Percentiles rank a stretch among this genome's conserved stretches.
Evolutionary conservation across 306 rosid genomes (phyloP).

Genomic region (Astragalus membranaceus): DNA sequence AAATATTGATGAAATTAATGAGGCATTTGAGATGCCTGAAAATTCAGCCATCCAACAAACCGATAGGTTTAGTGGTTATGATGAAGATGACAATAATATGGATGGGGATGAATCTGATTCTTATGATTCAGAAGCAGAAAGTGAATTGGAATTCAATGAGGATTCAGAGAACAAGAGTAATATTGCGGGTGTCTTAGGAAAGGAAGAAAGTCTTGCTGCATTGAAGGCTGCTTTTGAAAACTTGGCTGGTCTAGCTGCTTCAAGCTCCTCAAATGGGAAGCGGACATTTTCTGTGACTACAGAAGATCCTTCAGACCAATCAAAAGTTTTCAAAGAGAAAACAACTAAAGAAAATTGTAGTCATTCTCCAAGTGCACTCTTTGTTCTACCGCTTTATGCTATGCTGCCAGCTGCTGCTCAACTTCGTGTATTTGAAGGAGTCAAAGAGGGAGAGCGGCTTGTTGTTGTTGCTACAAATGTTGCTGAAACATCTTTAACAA

Average conservation of each 20-base stretch:
- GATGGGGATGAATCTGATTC: conserved; percentile 45
- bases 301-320: conserved; percentile 34
- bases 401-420: conserved; percentile 85
- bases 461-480: conserved; percentile 91
- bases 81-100: conserved; percentile 43
- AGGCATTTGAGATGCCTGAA: conserved; percentile 65
- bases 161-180: conserved; percentile 33
- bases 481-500: conserved; percentile 96
- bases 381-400: conserved; percentile 87
- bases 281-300: conserved; percentile 14
- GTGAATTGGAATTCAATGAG: conserved; percentile 55
- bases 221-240: conserved; percentile 76
- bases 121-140: conserved; percentile 58
- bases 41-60: conserved; percentile 36
- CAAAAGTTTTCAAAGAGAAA: conserved; percentile 24
- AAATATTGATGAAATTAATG: conserved; percentile 59
- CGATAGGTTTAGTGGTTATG: conserved; percentile 54
- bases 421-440: conserved; percentile 67
- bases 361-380: conserved; percentile 40
- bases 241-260: conserved; percentile 39
- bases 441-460: conserved; percentile 73
- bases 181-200: conserved; percentile 37
- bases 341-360: conserved; percentile 16
- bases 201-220: conserved; percentile 46
- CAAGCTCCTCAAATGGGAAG: conserved; percentile 26